Evolutionary conservation across 176 grass and related monocot genomes (phyloP).

Genomic region (Stipa capillata): DNA sequence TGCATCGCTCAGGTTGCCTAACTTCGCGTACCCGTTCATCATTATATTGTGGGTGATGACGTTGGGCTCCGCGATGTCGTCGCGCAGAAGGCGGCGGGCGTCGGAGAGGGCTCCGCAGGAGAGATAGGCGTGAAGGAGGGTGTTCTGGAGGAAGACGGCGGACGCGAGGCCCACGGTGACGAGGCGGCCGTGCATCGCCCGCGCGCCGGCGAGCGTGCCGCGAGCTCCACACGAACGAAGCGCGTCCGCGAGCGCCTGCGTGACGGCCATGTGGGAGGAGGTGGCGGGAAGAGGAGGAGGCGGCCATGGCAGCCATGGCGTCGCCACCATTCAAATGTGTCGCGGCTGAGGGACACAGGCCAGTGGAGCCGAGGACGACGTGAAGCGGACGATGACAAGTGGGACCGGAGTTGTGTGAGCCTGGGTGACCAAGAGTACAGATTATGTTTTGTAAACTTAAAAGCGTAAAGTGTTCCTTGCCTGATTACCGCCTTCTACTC

Average conservation of each 20-base stretch:
- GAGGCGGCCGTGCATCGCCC: slow-evolving; percentile 63
- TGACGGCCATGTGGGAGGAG: slow-evolving; percentile 60
- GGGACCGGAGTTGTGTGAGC: background rate
- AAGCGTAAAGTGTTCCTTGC: background rate
- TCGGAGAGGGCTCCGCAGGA: slow-evolving; percentile 57
- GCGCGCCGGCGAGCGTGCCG: slow-evolving; percentile 30
- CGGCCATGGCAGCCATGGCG: slow-evolving; percentile 51
- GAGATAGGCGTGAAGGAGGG: slow-evolving; percentile 73
- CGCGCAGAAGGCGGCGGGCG: slow-evolving; percentile 41
- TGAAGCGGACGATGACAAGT: too few relatives aligned
- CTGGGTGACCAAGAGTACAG: background rate
- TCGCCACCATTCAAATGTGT: slow-evolving; percentile 83
- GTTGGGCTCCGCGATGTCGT: slow-evolving; percentile 46
- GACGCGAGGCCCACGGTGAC: slow-evolving; percentile 69
- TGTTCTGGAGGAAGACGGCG: slow-evolving; percentile 85
- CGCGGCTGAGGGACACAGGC: too few relatives aligned
- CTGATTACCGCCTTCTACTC: background rate
- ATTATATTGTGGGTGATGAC: slow-evolving; percentile 80
- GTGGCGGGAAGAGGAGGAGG: background rate
- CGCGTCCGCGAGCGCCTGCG: slow-evolving; percentile 58
- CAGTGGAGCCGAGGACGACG: background rate
- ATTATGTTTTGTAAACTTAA: background rate
- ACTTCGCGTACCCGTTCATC: slow-evolving; percentile 55
- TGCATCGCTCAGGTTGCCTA: slow-evolving; percentile 43
- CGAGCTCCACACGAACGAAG: slow-evolving; percentile 41